Conservation (phyloP, 768 basidiomycete species). For the Hygrocybe coccinea region DNA sequence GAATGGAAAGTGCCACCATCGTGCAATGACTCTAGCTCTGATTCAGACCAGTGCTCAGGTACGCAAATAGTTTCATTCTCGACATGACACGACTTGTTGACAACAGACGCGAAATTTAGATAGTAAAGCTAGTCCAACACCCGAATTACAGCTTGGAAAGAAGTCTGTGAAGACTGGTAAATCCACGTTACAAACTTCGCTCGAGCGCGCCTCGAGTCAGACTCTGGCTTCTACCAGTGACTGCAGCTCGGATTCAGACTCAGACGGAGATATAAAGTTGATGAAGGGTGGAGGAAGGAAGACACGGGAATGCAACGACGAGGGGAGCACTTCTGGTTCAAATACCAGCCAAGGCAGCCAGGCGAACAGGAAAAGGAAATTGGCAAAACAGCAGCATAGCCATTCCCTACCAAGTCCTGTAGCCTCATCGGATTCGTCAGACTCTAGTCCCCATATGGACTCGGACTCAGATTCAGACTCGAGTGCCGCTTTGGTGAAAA, state of each 20-base stretch:
- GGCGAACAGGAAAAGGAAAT: not conserved
- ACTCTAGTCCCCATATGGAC: conserved; percentile 26
- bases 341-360: not conserved
- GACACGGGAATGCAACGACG: not conserved
- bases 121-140: no score
- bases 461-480: conserved; percentile 3
- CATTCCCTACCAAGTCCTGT: conserved; percentile 6
- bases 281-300: not conserved
- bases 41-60: no score
- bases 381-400: not conserved
- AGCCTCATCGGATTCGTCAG: conserved; percentile 7
- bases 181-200: not conserved
- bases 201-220: conserved; percentile 6
- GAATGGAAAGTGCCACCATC: no score
- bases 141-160: not conserved
- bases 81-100: no score
- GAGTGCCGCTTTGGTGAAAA: conserved; percentile 8
- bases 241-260: conserved; percentile 1
- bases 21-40: no score
- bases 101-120: no score
- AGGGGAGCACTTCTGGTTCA: not conserved
- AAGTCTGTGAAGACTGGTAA: conserved; percentile 5
- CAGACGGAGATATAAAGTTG: not conserved
- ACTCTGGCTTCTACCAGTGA: conserved; percentile 5
- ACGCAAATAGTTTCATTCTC: no score